Evolutionary conservation across 495 filamentous ascomycete genomes (phyloP).

Genomic region (Antarctomyces pellizariae): DNA sequence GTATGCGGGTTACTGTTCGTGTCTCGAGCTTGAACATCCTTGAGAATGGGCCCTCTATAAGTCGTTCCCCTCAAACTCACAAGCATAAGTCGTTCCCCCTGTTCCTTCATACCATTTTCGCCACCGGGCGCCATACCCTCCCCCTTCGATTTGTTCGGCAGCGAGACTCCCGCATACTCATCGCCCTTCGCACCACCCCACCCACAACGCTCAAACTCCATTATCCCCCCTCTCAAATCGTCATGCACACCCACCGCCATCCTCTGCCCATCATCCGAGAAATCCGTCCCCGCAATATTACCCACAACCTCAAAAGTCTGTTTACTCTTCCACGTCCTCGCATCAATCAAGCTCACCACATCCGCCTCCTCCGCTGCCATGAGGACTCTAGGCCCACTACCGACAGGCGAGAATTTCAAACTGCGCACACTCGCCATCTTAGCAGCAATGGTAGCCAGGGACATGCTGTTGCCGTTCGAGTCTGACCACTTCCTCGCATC

Average conservation of each 20-base stretch:
- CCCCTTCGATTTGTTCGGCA: conserved; percentile 6
- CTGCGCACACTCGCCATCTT: conserved; percentile 59
- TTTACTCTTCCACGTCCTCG: conserved; percentile 35
- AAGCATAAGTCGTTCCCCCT: too few relatives aligned
- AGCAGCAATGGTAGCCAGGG: conserved; percentile 40
- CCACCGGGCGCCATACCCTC: background rate
- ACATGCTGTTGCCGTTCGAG: conserved; percentile 16
- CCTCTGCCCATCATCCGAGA: conserved; percentile 44
- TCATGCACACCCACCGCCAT: conserved; percentile 60
- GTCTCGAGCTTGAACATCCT: too few relatives aligned
- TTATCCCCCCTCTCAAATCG: conserved; percentile 48
- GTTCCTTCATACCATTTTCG: background rate
- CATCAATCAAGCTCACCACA: conserved; percentile 56
- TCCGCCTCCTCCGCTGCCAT: conserved; percentile 71
- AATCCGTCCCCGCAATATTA: conserved; percentile 55
- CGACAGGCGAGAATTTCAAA: conserved; percentile 61
- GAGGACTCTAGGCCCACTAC: conserved; percentile 47
- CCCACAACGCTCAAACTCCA: conserved; percentile 44
- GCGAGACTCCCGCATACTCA: conserved; percentile 9
- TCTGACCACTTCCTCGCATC: conserved; percentile 54
- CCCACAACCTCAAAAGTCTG: conserved; percentile 76
- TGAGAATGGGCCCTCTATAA: too few relatives aligned
- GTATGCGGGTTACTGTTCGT: too few relatives aligned
- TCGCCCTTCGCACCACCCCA: conserved; percentile 19
- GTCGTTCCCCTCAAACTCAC: too few relatives aligned